Evolutionary conservation across 441 rosid genomes (phyloP).

Genomic region (Gossypium gossypioides): DNA sequence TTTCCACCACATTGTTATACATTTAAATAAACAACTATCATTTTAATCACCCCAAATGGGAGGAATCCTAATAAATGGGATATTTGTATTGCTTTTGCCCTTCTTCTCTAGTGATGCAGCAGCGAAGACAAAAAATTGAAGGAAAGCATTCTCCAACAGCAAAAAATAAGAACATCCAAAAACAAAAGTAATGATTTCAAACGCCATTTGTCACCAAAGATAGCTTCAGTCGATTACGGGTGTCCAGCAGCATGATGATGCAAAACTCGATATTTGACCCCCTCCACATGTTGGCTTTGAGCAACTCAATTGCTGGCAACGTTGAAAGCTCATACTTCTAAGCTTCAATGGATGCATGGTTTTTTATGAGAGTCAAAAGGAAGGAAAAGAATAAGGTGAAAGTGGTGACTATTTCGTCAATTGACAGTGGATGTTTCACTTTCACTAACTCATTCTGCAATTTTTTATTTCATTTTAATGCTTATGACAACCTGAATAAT

Average conservation of each 20-base stretch:
- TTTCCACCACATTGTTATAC: too few relatives aligned
- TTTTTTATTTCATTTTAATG: too few relatives aligned
- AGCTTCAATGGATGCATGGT: neutral
- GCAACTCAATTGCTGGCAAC: neutral
- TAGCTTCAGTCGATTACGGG: neutral
- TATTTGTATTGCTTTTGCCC: too few relatives aligned
- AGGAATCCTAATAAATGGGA: too few relatives aligned
- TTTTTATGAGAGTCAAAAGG: neutral
- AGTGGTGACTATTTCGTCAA: constrained; percentile 1
- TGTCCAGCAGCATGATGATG: constrained; percentile 10
- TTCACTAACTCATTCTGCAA: too few relatives aligned
- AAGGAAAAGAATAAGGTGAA: neutral
- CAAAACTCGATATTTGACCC: neutral
- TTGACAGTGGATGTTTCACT: constrained; percentile 13
- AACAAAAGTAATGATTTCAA: neutral
- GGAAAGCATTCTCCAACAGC: too few relatives aligned
- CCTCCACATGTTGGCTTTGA: neutral
- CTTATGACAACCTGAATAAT: too few relatives aligned
- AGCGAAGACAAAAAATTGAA: too few relatives aligned
- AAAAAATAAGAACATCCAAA: too few relatives aligned
- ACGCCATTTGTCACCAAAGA: constrained; percentile 9
- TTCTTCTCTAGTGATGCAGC: too few relatives aligned
- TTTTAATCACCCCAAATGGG: too few relatives aligned
- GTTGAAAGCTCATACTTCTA: neutral
- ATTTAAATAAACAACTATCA: too few relatives aligned